These are phyloP conservation scores for Kwoniella botswanensis DNA, from an alignment of 768 basidiomycete genomes.

Conservation along the genomic window DNA sequence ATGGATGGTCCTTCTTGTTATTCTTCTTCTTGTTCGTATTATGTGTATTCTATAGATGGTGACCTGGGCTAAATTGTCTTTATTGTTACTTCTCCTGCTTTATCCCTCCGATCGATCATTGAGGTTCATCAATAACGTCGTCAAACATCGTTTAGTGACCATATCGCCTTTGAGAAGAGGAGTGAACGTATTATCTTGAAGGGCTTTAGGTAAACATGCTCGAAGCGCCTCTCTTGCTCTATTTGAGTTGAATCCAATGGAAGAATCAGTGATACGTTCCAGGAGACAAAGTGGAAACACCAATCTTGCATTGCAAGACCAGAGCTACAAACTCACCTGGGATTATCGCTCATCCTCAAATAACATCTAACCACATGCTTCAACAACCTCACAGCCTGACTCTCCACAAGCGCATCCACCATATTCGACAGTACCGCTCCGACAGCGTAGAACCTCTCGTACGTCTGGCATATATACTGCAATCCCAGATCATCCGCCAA, in stretches of 20 bases:
- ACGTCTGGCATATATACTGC: conserved; percentile 99
- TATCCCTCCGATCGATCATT: conserved; percentile 39
- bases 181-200: conserved; percentile 91
- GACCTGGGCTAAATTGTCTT: too few relatives aligned
- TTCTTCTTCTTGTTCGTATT: too few relatives aligned
- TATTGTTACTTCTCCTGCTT: background rate
- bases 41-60: too few relatives aligned
- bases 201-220: conserved; percentile 92
- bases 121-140: conserved; percentile 52
- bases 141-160: conserved; percentile 70
- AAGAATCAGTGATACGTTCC: background rate
- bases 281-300: background rate
- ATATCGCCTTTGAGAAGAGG: conserved; percentile 94
- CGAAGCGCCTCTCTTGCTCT: conserved; percentile 95
- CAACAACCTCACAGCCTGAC: conserved; percentile 90
- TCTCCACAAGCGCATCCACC: conserved; percentile 97
- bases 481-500: conserved; percentile 95
- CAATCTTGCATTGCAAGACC: background rate
- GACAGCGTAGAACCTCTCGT: conserved; percentile 98
- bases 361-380: conserved; percentile 99
- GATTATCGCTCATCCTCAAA: conserved; percentile 90
- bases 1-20: background rate
- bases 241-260: background rate
- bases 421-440: conserved; percentile 98
- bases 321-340: conserved; percentile 66